phyloP scores from a whole-genome alignment of 2,329 filamentous ascomycete species.

The Colletotrichum caudatum region DNA sequence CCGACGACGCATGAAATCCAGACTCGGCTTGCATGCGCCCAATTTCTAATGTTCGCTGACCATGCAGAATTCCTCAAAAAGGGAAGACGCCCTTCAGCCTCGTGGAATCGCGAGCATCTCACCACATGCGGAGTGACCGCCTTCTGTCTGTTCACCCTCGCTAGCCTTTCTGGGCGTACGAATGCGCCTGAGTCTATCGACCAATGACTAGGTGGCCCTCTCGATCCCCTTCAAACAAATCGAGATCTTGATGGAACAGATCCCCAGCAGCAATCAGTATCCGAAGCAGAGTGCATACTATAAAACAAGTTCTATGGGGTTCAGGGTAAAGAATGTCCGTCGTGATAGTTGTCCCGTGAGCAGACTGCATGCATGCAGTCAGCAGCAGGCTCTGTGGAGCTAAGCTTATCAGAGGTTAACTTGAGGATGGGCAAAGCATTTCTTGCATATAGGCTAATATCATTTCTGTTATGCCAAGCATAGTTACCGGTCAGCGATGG shows the following conservation, averaged over 20 bases:
- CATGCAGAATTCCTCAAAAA: background rate
- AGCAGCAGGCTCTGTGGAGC: background rate
- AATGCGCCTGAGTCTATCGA: background rate
- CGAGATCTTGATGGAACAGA: background rate
- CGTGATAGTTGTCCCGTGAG: background rate
- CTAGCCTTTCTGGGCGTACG: too few relatives aligned
- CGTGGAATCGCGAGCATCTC: background rate
- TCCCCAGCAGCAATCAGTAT: background rate
- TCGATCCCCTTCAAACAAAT: background rate
- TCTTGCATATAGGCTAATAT: background rate
- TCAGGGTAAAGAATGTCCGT: background rate
- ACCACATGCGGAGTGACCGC: background rate
- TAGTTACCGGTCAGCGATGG: background rate
- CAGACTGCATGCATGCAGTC: background rate
- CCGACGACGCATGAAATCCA: background rate
- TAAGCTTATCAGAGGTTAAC: background rate
- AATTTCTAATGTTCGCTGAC: background rate
- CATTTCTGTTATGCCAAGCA: background rate
- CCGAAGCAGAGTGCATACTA: background rate
- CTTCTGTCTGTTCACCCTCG: too few relatives aligned
- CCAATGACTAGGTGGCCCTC: background rate
- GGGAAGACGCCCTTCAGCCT: background rate
- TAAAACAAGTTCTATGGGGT: background rate
- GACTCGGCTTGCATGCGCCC: background rate
- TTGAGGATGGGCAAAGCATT: background rate